Conservation (phyloP, 768 basidiomycete genomes). For the Pleurotus cornucopiae region DNA sequence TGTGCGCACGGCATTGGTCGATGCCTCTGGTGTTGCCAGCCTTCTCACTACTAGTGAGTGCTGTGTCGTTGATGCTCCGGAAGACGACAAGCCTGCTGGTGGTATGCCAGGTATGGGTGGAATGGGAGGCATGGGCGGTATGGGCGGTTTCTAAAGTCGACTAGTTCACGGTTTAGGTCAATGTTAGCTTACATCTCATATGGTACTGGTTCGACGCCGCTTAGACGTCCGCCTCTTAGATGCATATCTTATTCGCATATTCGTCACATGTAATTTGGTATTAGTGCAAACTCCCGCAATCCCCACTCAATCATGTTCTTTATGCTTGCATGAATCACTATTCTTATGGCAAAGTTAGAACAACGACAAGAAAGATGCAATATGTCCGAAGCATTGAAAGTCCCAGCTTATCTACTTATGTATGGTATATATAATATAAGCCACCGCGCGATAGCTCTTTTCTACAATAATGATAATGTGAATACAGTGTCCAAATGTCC, state of each 20-base stretch:
- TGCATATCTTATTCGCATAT: constrained; percentile 1
- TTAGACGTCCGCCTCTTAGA: not conserved
- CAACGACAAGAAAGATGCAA: not conserved
- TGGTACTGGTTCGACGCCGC: not conserved
- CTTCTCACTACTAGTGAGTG: constrained; percentile 91
- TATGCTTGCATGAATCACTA: not conserved
- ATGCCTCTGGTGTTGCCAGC: constrained; percentile 91
- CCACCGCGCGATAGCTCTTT: not conserved
- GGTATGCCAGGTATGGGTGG: constrained; percentile 42
- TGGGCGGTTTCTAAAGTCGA: constrained; percentile 20
- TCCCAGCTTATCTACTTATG: not conserved
- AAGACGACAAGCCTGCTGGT: constrained; percentile 58
- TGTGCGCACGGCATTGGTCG: constrained; percentile 87
- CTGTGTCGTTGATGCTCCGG: constrained; percentile 88
- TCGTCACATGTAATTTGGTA: constrained; percentile 1
- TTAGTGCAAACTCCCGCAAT: not conserved
- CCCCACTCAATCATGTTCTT: not conserved
- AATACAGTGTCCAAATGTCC: constrained; percentile 3
- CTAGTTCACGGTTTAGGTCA: not conserved
- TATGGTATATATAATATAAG: not conserved
- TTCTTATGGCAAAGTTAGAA: not conserved
- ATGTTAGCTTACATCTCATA: not conserved
- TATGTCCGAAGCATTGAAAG: not conserved
- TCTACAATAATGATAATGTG: not conserved
- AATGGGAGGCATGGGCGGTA: constrained; percentile 28